Evolutionary conservation across 176 grass and related monocot genomes (phyloP).

Genomic region (Bothriochloa decipiens): DNA sequence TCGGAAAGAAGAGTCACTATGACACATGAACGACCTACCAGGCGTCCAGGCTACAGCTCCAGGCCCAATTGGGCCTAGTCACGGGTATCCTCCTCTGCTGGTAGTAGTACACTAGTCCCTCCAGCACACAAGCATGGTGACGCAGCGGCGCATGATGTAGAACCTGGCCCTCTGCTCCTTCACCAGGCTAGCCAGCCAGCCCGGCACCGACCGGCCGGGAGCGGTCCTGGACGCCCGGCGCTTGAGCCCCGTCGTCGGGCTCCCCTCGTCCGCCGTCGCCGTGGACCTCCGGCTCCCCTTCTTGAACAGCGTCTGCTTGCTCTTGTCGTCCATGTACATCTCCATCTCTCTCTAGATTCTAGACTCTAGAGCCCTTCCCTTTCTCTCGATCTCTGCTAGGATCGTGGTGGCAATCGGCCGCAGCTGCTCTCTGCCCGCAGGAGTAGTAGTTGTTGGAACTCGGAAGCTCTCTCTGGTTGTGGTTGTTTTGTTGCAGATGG

Average conservation of each 20-base stretch:
- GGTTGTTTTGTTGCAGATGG: background rate
- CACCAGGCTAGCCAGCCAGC: constrained; percentile 53
- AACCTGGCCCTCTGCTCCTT: constrained; percentile 82
- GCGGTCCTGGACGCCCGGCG: background rate
- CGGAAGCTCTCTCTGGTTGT: background rate
- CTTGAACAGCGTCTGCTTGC: constrained; percentile 48
- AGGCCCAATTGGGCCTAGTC: constrained; percentile 10
- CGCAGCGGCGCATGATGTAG: constrained; percentile 87
- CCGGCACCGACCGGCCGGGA: constrained; percentile 30
- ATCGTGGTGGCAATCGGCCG: too few relatives aligned
- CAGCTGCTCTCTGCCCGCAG: background rate
- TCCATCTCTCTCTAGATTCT: constrained; percentile 46
- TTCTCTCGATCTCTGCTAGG: too few relatives aligned
- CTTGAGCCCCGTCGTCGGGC: background rate
- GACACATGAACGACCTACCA: too few relatives aligned
- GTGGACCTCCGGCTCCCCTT: constrained; percentile 31
- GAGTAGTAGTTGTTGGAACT: too few relatives aligned
- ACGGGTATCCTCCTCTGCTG: too few relatives aligned
- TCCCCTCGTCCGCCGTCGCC: background rate
- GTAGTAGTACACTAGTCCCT: too few relatives aligned
- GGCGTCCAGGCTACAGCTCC: background rate
- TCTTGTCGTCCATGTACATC: constrained; percentile 55
- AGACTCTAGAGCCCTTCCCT: background rate
- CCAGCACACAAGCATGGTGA: constrained; percentile 86
- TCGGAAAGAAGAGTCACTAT: background rate